Evolutionary conservation across 495 filamentous ascomycete genomes (phyloP), one percentile per base, ranked within the genome.

Genomic region (Amniculicola lignicola): DNA sequence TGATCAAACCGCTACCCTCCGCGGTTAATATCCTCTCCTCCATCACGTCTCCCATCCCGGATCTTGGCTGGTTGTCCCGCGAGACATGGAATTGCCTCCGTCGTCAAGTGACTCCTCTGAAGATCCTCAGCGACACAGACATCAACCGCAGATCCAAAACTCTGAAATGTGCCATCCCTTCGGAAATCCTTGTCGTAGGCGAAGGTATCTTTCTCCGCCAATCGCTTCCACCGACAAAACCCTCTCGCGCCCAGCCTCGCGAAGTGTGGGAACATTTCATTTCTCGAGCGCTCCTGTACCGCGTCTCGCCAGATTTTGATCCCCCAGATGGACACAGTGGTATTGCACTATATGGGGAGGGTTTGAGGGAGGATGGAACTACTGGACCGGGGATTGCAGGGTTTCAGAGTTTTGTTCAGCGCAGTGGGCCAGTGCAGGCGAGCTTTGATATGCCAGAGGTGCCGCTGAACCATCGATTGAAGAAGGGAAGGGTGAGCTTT

Each of bases 201-300:
- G 53, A 57, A 57, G 53, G 53, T 14, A 57, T 57, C 5, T 57
- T 57, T 36, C 43, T 49, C 2, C 48, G 50, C 24, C 53, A 57
- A 54, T 37, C 12, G 10, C 15, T 35, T 2, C 15, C 35, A n/a
- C 3, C 7, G 15, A n/a, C n/a, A n/a, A 46, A 36, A 16, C 53
- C 53, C 3, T 33, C 23, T 2, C 19, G 36, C 7, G 45, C 29
- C 18, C 53, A 57, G 15, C 35, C 48, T 24, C 14, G 23, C 1
- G 10, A 14, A 0, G 28, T 24, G 11, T 57, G 53, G 53, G 18
- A 42, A 24, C 24, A 41, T 15, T 12, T 57, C 1, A 38, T 57
- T 4, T 49, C 33, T 4, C 42, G 53, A 10, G 29, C 29, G 10
- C 15, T 57, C n/a, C 44, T 57, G 3, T 57, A 57, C 19, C 29